A percentile compares a stretch with the other conserved stretches of the same genome.
Evolutionary conservation across 129 eudicot species (phyloP).

Genomic region (Helianthus annuus): HanXRQr2.0-SUNRISE NC_035435.2:67170300-67170799

Average conservation of each 20-base stretch:
- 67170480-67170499: conserved; percentile 7
- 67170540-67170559: conserved; percentile 29
- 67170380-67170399: conserved; percentile 43
- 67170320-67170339: conserved; percentile 36
- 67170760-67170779: too few relatives aligned
- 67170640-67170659: too few relatives aligned
- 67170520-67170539: conserved; percentile 15
- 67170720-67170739: too few relatives aligned
- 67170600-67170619: conserved; percentile 25
- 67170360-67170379: conserved; percentile 29
- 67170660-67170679: too few relatives aligned
- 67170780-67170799: too few relatives aligned
- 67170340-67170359: conserved; percentile 27
- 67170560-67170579: conserved; percentile 28
- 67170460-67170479: conserved; percentile 27
- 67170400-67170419: conserved; percentile 29
- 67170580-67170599: conserved; percentile 35
- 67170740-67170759: too few relatives aligned
- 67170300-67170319: conserved; percentile 13
- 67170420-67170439: conserved; percentile 33
- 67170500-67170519: conserved; percentile 24
- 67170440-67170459: conserved; percentile 16
- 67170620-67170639: not conserved
- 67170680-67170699: too few relatives aligned
- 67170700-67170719: too few relatives aligned